Evolutionary conservation across 805 yeast species (phyloP), one percentile per base, ranked within the genome.

Genomic region (Starmerella floris): DNA sequence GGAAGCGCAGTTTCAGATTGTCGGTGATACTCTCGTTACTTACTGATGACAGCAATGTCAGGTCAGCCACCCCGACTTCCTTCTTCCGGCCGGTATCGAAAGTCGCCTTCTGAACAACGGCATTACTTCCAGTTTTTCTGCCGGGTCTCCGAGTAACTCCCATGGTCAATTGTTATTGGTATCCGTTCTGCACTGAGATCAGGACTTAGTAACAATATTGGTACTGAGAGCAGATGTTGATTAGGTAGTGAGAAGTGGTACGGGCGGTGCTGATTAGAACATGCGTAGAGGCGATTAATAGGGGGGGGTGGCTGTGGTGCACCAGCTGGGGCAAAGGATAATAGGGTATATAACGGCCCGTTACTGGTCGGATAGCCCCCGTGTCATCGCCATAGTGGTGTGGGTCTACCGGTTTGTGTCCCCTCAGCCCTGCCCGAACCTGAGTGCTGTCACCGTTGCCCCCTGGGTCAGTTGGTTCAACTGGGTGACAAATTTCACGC

Each of bases 21-120:
- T 87, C 94, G 58, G 85, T 84, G 66, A 91, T 91, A 33, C 94
- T 72, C 45, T 84, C 94, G 60, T 91, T 96, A 35, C 91, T 72
- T 56, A 91, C 88, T 47, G 79, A 81, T 23, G 94, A 79, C 48
- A 91, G 69, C 41, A 91, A 65, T 1, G 99, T 91, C 56, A 91
- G 68, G 62, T 91, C 99, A 34, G 94, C 79, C 8, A 91, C 96
- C 41, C 99, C 99, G n/a, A 91, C 97, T 62, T 91, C 97, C 61
- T 85, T 83, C 70, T 83, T 83, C 65, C 85, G 85, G 41, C 76
- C 66, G 27, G 79, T 63, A 54, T 91, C 97, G 59, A 85, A 91
- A 39, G 84, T 80, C 13, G 96, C 96, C 67, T 88, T 88, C 58
- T 82, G 76, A 43, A 82, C 77, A 31, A 65, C 77, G 20, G 73